Conservation (phyloP, 306 rosid genomes). For the Abrus precatorius region DNA sequence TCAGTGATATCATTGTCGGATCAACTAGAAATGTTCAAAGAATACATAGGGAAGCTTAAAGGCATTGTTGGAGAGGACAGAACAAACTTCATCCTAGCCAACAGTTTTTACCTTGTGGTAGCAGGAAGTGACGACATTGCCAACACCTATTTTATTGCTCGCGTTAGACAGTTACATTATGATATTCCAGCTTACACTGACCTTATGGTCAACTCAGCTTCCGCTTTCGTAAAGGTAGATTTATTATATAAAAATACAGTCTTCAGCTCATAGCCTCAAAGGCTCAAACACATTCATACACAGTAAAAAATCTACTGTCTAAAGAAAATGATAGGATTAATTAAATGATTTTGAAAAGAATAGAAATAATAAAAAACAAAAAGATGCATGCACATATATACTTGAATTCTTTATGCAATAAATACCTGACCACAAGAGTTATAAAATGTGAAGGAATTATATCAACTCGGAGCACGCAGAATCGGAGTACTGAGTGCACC, state of each 20-base stretch:
- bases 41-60: conserved; percentile 68
- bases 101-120: conserved; percentile 64
- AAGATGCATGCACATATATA: no score
- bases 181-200: conserved; percentile 77
- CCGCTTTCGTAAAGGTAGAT: conserved; percentile 62
- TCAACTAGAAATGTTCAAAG: conserved; percentile 70
- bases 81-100: conserved; percentile 64
- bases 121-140: conserved; percentile 86
- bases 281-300: no score
- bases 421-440: no score
- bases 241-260: no score
- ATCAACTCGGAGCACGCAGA: conserved; percentile 70
- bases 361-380: no score
- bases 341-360: no score
- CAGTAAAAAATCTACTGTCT: no score
- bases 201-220: conserved; percentile 63
- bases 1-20: conserved; percentile 57
- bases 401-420: not conserved
- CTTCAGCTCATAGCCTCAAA: no score
- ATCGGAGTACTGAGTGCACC: conserved; percentile 74
- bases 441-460: conserved; percentile 52
- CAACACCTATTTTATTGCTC: conserved; percentile 68
- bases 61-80: conserved; percentile 58
- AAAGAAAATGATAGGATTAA: no score
- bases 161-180: conserved; percentile 57